Evolutionary conservation across 805 yeast genomes (phyloP).

Genomic region (Saturnispora kantuleensis): DNA sequence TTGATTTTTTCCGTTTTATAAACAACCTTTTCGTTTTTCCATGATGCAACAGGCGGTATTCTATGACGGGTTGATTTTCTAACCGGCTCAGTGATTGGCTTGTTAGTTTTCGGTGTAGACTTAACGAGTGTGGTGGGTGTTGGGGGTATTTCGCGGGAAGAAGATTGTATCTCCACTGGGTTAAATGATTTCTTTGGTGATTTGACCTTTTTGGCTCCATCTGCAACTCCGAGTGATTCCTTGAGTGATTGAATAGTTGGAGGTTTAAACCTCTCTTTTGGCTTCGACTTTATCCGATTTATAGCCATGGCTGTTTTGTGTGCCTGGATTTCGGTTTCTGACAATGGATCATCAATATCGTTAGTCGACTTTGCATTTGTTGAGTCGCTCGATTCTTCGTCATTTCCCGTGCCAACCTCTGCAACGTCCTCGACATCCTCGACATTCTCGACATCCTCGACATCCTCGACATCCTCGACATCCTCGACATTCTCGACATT

Average conservation of each 20-base stretch:
- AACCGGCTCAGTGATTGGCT: slow-evolving; percentile 25
- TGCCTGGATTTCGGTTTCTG: too few relatives aligned
- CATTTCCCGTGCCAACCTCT: too few relatives aligned
- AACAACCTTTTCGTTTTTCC: slow-evolving; percentile 74
- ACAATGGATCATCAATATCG: neutral
- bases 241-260: too few relatives aligned
- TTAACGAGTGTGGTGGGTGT: neutral
- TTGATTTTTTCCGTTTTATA: slow-evolving; percentile 38
- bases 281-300: too few relatives aligned
- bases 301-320: too few relatives aligned
- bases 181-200: neutral
- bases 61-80: slow-evolving; percentile 59
- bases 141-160: neutral
- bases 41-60: slow-evolving; percentile 65
- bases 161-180: too few relatives aligned
- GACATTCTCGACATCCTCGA: too few relatives aligned
- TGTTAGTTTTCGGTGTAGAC: neutral
- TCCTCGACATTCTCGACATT: too few relatives aligned
- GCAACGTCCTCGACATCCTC: too few relatives aligned
- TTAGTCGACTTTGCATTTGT: neutral
- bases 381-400: neutral
- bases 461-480: too few relatives aligned
- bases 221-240: neutral
- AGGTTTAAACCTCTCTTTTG: too few relatives aligned
- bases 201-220: neutral